phyloP scores from a whole-genome alignment of 257 asterid species.

The Fraxinus quadrangulata region DNA sequence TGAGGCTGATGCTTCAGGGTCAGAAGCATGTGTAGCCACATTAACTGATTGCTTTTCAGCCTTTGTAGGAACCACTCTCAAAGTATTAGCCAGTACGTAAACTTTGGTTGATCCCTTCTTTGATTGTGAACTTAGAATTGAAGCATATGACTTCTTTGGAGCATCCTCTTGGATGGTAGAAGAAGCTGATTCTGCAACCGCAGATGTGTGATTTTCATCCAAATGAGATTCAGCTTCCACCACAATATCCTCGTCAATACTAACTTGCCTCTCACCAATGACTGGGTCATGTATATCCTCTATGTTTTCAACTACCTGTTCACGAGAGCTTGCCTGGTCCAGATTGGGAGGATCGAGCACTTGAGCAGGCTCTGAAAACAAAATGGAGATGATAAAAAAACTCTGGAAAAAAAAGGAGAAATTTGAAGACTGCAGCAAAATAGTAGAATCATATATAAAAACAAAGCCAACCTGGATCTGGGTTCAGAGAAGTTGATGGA shows the following conservation, averaged over 20 bases:
- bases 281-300: constrained; percentile 42
- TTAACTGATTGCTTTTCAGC: constrained; percentile 45
- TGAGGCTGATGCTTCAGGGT: constrained; percentile 42
- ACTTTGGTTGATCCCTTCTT: constrained; percentile 58
- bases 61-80: constrained; percentile 38
- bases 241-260: constrained; percentile 43
- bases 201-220: constrained; percentile 43
- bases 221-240: constrained; percentile 48
- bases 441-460: constrained; percentile 12
- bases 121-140: constrained; percentile 68
- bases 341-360: constrained; percentile 48
- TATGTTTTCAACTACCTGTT: constrained; percentile 45
- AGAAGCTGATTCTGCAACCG: constrained; percentile 40
- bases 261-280: constrained; percentile 48
- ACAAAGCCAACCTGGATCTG: constrained; percentile 59
- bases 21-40: constrained; percentile 39
- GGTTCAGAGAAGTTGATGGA: constrained; percentile 39
- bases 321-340: constrained; percentile 41
- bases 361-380: constrained; percentile 57
- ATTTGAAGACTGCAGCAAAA: not conserved
- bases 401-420: not conserved
- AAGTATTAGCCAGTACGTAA: constrained; percentile 51
- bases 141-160: constrained; percentile 89
- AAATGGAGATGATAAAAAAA: constrained; percentile 25
- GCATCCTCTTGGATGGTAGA: constrained; percentile 58